Conservation (phyloP, 495 filamentous ascomycete species). For the Neurospora sp. region DNA sequence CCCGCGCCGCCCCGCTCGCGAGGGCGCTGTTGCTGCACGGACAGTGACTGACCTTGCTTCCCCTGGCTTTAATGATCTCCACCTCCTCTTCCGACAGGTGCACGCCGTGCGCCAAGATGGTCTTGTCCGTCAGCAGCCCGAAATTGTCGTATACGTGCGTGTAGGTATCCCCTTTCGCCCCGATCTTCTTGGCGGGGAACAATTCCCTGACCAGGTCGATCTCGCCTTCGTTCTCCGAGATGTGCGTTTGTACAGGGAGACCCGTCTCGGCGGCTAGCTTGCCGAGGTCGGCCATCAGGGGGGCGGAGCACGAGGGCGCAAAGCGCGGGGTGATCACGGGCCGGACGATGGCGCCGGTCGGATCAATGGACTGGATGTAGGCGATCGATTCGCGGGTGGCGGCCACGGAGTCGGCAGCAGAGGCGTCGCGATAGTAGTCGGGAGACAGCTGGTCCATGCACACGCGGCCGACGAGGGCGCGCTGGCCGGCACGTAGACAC, state of each 20-base stretch:
- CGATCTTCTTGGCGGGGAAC: constrained; percentile 44
- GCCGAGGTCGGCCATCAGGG: constrained; percentile 53
- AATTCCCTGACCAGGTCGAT: constrained; percentile 54
- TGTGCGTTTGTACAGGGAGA: constrained; percentile 79
- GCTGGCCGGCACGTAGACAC: constrained; percentile 64
- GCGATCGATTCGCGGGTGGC: constrained; percentile 52
- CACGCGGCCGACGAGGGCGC: constrained; percentile 81
- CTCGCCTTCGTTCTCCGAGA: constrained; percentile 75
- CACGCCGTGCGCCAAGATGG: constrained; percentile 79
- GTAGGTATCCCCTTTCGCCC: constrained; percentile 43
- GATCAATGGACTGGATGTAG: constrained; percentile 60
- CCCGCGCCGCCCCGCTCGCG: constrained; percentile 60
- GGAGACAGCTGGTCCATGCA: constrained; percentile 82
- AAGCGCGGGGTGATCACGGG: constrained; percentile 90
- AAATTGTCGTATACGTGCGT: constrained; percentile 67
- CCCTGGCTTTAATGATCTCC: constrained; percentile 45
- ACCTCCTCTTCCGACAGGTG: constrained; percentile 60
- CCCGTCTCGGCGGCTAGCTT: constrained; percentile 44
- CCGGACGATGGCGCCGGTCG: constrained; percentile 44
- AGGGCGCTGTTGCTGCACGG: constrained; percentile 76
- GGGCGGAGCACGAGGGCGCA: constrained; percentile 60
- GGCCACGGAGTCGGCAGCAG: constrained; percentile 41
- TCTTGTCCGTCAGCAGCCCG: constrained; percentile 58
- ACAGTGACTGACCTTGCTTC: constrained; percentile 70
- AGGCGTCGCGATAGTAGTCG: constrained; percentile 62